Evolutionary conservation across 345 rosid genomes (phyloP), one percentile per base, ranked within the genome.

Genomic region (Aurinia saxatilis): DNA sequence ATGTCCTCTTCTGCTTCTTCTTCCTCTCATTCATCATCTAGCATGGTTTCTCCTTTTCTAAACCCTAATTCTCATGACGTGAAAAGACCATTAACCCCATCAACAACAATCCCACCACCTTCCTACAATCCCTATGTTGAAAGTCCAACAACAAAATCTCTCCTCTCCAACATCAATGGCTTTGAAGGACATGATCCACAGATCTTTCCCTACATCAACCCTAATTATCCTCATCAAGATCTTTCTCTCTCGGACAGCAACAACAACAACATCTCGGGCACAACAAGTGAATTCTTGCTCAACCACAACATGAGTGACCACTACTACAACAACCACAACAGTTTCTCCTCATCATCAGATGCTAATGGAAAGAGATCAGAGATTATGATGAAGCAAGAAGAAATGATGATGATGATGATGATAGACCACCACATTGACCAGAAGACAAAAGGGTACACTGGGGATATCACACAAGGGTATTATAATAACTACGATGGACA

Each of bases 351-450:
- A 15, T 31, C 42, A 15, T 39, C 42, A 15, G 59, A 70, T 14
- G 38, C 85, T 19, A 84, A 85, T 66, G 88, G 77, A 48, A 86
- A 79, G 12, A 79, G 82, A 57, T 72, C 79, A 55, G 78, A 83
- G 74, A 78, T 79, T 58, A 63, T 75, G 71, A 69, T 81, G 71
- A 81, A 81, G 46, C 85, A 87, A 73, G 86, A 84, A 64, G 85
- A 78, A 7, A 63, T 47, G 9, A 64, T 65, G 67, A 57, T 71
- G 74, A 31, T 52, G 71, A 75, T 34, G 68, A 29, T 55, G 78
- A 67, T 50, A 50, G 60, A 71, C 51, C 29, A 57, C 23, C 70
- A 57, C 30, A 51, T 71, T 34, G 74, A 56, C 65, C 75, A 65
- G 66, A 78, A 75, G 63, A 36, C 69, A 53, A 71, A 41, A 45